A percentile compares a stretch with the other conserved stretches of the same genome.
These are phyloP conservation scores for Apophysomyces ossiformis DNA, from an alignment of 371 early-diverging fungal genomes.

Conservation along the genomic window DNA sequence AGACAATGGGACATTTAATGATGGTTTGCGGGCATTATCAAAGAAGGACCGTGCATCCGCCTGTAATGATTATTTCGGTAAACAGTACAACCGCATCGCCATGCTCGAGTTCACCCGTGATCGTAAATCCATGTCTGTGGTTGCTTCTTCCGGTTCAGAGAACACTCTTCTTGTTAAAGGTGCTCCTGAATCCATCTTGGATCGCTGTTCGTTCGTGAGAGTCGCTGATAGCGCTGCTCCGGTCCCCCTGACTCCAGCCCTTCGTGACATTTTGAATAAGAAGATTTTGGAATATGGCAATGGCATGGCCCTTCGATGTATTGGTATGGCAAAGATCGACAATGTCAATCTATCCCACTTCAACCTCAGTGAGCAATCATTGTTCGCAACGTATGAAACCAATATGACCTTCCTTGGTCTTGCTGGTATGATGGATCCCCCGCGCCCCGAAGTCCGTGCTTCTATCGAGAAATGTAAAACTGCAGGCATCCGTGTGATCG, in stretches of 20 bases:
- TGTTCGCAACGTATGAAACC: constrained; percentile 74
- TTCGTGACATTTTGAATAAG: constrained; percentile 67
- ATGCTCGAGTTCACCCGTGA: constrained; percentile 96
- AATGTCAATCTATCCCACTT: constrained; percentile 54
- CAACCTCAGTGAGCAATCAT: constrained; percentile 64
- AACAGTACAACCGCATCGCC: constrained; percentile 57
- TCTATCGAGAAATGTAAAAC: constrained; percentile 84
- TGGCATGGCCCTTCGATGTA: constrained; percentile 79
- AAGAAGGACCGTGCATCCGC: constrained; percentile 63
- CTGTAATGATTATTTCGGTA: constrained; percentile 64
- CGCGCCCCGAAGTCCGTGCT: constrained; percentile 89
- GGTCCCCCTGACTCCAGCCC: constrained; percentile 71
- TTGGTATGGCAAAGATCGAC: constrained; percentile 89
- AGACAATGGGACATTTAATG: constrained; percentile 67
- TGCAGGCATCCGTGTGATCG: constrained; percentile 97
- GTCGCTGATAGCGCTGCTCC: constrained; percentile 48
- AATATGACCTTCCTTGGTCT: constrained; percentile 92
- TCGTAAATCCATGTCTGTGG: constrained; percentile 96
- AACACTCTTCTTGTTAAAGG: constrained; percentile 83
- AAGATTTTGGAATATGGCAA: constrained; percentile 82
- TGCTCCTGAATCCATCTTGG: constrained; percentile 90
- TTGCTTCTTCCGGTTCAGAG: constrained; percentile 53
- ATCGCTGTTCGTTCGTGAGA: constrained; percentile 79
- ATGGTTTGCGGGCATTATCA: constrained; percentile 48
- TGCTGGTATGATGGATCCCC: constrained; percentile 97